A percentile compares a stretch with the other conserved stretches of the same genome.
Evolutionary conservation across 495 filamentous ascomycete species (phyloP).

Genomic region (Neurospora sp.): DNA sequence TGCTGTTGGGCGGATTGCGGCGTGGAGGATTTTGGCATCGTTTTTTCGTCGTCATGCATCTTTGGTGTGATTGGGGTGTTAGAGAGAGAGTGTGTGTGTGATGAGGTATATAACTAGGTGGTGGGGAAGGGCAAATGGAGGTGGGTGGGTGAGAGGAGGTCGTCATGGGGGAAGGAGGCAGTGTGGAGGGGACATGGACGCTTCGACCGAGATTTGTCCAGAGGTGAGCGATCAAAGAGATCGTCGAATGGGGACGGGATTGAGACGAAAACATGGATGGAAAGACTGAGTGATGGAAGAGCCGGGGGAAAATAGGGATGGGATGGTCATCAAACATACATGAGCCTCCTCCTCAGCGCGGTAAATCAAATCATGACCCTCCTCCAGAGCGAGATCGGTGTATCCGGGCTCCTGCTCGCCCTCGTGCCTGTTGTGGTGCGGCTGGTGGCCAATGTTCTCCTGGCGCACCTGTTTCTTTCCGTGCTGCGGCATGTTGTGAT

Average conservation of each 20-base stretch:
- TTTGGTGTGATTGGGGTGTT: background rate
- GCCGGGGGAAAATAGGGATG: no score
- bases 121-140: no score
- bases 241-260: no score
- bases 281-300: no score
- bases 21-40: background rate
- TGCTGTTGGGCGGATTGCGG: background rate
- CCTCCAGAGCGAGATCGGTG: conserved; percentile 17
- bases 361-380: conserved; percentile 22
- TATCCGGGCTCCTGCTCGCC: conserved; percentile 10
- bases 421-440: background rate
- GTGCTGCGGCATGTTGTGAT: background rate
- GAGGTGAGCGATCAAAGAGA: no score
- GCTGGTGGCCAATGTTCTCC: background rate
- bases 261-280: no score
- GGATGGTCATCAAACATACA: conserved; percentile 4
- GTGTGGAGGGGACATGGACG: no score
- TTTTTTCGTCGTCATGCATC: conserved; percentile 17
- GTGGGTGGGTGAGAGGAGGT: no score
- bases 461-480: background rate
- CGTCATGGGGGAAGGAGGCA: no score
- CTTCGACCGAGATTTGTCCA: no score
- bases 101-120: no score
- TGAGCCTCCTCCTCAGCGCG: conserved; percentile 21
- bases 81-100: no score